phyloP scores from a whole-genome alignment of 371 early-diverging fungal genomes.

The Mycotypha africana region DNA sequence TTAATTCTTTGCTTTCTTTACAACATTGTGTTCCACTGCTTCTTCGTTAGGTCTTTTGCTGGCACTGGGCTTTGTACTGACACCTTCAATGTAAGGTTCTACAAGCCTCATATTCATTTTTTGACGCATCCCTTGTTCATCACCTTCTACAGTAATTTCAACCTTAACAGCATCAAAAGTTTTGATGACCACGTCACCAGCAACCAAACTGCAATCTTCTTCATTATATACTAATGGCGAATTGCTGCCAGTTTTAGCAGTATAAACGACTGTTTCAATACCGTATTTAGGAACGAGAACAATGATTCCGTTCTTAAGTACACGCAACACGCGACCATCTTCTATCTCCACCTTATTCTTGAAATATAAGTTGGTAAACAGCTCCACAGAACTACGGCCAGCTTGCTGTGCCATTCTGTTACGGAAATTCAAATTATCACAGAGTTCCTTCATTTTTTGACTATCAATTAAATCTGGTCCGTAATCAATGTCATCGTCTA shows the following conservation, averaged over 20 bases:
- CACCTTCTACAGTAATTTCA: constrained; percentile 75
- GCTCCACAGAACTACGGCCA: constrained; percentile 86
- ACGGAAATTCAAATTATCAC: constrained; percentile 89
- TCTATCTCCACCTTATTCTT: constrained; percentile 78
- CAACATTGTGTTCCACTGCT: not conserved
- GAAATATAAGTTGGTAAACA: constrained; percentile 94
- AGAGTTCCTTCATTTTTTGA: constrained; percentile 69
- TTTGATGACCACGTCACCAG: constrained; percentile 48
- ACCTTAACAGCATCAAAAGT: constrained; percentile 77
- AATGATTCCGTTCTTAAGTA: constrained; percentile 89
- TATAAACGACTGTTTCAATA: constrained; percentile 87
- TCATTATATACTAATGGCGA: constrained; percentile 32
- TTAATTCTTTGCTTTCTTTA: constrained; percentile 6
- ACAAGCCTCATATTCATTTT: constrained; percentile 64
- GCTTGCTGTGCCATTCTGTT: constrained; percentile 96
- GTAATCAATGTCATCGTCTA: constrained; percentile 53
- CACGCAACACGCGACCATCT: constrained; percentile 86
- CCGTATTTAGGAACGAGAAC: constrained; percentile 94
- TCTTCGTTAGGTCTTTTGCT: constrained; percentile 6
- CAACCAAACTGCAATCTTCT: constrained; percentile 28
- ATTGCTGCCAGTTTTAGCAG: constrained; percentile 20
- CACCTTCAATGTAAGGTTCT: constrained; percentile 42
- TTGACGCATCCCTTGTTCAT: constrained; percentile 61
- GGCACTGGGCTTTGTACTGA: constrained; percentile 4
- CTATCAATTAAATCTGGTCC: constrained; percentile 79